A percentile compares a stretch with the other conserved stretches of the same genome.
Conservation (phyloP, 176 grass and related monocot species). For the Hordeum vulgare region DNA sequence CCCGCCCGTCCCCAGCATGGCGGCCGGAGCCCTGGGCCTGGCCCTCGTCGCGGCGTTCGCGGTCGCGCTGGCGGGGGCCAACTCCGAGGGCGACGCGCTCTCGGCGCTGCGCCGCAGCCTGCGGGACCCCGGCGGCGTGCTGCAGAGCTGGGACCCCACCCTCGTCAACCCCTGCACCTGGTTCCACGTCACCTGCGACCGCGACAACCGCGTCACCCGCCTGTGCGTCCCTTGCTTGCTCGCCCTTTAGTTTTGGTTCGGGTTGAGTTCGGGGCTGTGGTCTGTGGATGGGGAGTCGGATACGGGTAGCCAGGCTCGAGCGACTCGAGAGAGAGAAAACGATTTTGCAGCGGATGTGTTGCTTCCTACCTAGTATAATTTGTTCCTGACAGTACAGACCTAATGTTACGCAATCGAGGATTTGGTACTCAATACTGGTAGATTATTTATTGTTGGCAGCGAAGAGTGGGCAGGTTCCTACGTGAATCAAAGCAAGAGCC, state of each 20-base stretch:
- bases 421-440: neutral
- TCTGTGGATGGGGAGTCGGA: neutral
- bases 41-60: conserved; percentile 15
- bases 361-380: neutral
- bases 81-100: conserved; percentile 87
- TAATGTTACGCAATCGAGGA: neutral
- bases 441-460: neutral
- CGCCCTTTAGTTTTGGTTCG: neutral
- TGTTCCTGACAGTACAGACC: neutral
- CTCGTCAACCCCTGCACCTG: conserved; percentile 98
- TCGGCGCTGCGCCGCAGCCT: conserved; percentile 72
- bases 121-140: conserved; percentile 74
- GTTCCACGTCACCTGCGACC: conserved; percentile 94
- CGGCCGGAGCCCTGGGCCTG: conserved; percentile 10
- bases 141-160: conserved; percentile 93
- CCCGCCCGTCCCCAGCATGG: neutral
- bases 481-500: neutral
- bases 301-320: neutral
- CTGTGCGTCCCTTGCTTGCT: conserved; percentile 20
- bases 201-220: conserved; percentile 71
- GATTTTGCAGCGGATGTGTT: neutral
- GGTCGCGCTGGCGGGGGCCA: conserved; percentile 34
- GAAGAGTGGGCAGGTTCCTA: neutral
- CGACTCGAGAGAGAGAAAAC: neutral
- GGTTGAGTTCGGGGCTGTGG: neutral